Conservation (phyloP, 257 asterid species). For the Solanum chilense region DNA sequence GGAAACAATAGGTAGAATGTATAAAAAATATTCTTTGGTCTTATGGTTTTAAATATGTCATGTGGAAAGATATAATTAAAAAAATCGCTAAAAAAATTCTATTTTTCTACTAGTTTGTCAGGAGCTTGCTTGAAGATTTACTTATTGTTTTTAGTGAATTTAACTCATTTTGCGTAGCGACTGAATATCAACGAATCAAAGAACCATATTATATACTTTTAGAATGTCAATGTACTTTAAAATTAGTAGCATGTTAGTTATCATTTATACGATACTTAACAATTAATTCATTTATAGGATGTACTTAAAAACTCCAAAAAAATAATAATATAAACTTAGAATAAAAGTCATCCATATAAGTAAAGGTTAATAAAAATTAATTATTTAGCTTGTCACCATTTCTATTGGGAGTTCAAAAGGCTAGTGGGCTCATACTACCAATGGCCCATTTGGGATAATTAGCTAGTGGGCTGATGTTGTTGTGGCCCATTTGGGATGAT, state of each 20-base stretch:
- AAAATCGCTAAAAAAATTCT: background rate
- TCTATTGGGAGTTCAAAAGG: background rate
- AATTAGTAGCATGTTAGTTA: background rate
- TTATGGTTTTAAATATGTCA: background rate
- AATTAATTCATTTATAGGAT: background rate
- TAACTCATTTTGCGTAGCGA: background rate
- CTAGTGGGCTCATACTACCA: background rate
- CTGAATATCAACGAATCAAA: background rate
- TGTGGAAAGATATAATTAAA: background rate
- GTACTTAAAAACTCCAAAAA: background rate
- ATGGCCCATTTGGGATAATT: background rate
- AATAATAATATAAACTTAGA: background rate
- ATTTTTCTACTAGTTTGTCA: background rate
- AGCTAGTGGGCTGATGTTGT: background rate
- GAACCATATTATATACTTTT: background rate
- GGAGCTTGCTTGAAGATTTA: background rate
- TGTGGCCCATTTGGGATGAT: background rate
- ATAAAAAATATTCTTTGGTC: background rate
- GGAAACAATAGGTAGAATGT: background rate
- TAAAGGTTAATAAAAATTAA: no score
- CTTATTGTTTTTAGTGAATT: background rate
- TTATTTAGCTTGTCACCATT: background rate
- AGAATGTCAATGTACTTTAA: background rate
- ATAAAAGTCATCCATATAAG: background rate
- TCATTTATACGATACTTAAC: background rate